Percentiles rank a stretch among this genome's conserved stretches.
Conservation (phyloP, 2,329 filamentous ascomycete species). For the Aphanocladium album region DNA sequence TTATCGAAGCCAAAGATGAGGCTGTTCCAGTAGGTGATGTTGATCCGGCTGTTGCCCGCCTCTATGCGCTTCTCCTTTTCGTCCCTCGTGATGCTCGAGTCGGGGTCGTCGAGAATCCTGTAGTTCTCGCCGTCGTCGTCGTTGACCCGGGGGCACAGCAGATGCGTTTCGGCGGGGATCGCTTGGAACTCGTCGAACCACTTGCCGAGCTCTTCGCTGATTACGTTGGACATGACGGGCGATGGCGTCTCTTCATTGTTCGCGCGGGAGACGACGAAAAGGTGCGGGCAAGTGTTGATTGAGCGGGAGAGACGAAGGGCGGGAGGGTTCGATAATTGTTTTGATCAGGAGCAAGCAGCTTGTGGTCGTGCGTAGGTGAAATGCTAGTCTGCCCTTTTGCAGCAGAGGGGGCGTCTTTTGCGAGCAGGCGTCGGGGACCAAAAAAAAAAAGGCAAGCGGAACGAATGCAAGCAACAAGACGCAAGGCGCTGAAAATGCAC, state of each 20-base stretch:
- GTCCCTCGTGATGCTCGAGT: constrained; percentile 42
- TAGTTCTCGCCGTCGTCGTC: constrained; percentile 63
- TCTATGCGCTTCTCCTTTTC: constrained; percentile 50
- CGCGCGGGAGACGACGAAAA: no score
- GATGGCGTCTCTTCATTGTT: not conserved
- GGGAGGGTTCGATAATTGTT: not conserved
- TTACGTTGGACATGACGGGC: constrained; percentile 8
- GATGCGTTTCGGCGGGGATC: constrained; percentile 49
- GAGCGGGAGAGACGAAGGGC: not conserved
- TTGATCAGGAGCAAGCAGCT: constrained; percentile 1
- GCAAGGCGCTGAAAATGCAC: not conserved
- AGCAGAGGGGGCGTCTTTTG: not conserved
- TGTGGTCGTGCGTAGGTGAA: not conserved
- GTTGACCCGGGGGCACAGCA: constrained; percentile 62
- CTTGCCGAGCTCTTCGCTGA: constrained; percentile 34
- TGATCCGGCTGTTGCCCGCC: constrained; percentile 50
- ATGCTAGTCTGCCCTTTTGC: not conserved
- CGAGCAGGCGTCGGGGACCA: no score
- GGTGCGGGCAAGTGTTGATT: no score
- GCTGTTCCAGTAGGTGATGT: constrained; percentile 62
- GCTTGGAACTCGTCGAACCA: constrained; percentile 40
- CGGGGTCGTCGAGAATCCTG: constrained; percentile 41
- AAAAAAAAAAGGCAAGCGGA: no score
- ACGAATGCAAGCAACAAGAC: not conserved
- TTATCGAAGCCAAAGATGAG: constrained; percentile 63